Evolutionary conservation across 306 rosid genomes (phyloP), one percentile per base, ranked within the genome.

Genomic region (Styphnolobium japonicum): DNA sequence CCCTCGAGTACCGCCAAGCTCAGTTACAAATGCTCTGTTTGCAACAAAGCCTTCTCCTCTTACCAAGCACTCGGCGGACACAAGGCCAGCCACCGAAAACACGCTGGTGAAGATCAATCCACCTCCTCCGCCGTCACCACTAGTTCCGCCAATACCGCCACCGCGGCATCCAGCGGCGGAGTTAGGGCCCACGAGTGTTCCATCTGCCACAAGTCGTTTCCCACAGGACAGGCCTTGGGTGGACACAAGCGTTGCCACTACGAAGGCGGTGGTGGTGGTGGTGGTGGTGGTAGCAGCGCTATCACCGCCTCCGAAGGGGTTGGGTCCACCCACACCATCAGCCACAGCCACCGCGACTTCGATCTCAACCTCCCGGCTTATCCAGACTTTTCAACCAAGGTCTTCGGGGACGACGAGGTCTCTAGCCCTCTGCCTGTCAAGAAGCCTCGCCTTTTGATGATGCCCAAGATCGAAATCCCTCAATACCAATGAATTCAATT

Each of bases 221-320:
- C 99, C 2, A 91, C 94, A 0, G 99, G 99, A 0, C 99, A 96
- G 61, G 99, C 99, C 69, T 77, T 96, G 74, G 99, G 99, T 4
- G 99, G 99, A 8, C 99, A 96, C 96, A 96, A 96, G 68, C 97
- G 99, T 36, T 89, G 99, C 72, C 99, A 96, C 94, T 96, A 96
- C 82, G 98, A 91, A 31, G 98, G 98, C 34, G 88, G 92, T 23
- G 79, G 53, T 7, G 80, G 76, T 60, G 88, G 92, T 23, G 79
- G 53, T 7, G 80, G 76, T 60, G 77, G 81, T n/a, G 75, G 80
- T 12, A 88, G 73, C 71, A 88, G 94, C 82, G 73, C 74, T 15
- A 79, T 89, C 27, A 90, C 98, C 0, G 87, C 96, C 37, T 95
- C 99, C 0, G 97, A 91, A 78, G 98, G 97, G 2, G 91, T 86